phyloP scores from a whole-genome alignment of 2,329 filamentous ascomycete genomes.

The Fusarium tupiense region DNA sequence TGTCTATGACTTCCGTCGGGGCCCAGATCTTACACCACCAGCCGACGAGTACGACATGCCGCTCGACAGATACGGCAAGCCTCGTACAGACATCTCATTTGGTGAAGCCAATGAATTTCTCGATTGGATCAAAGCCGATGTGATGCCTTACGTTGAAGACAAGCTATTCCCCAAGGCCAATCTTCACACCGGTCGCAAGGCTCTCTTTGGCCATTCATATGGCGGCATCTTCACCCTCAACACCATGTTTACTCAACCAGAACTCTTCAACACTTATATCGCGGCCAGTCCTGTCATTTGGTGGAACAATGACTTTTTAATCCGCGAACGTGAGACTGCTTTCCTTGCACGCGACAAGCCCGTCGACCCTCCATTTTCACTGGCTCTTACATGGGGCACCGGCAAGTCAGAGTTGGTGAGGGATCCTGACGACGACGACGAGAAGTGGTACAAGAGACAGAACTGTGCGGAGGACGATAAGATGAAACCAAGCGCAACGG shows the following conservation, averaged over 20 bases:
- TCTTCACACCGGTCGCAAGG: slow-evolving; percentile 51
- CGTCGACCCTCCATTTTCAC: slow-evolving; percentile 39
- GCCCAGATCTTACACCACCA: slow-evolving; percentile 46
- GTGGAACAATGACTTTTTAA: slow-evolving; percentile 57
- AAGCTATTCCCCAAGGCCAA: slow-evolving; percentile 40
- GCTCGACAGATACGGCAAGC: slow-evolving; percentile 37
- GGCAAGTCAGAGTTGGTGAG: slow-evolving; percentile 45
- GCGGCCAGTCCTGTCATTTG: slow-evolving; percentile 58
- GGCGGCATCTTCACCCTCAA: slow-evolving; percentile 60
- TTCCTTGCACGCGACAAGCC: slow-evolving; percentile 37
- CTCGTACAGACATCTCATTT: slow-evolving; percentile 40
- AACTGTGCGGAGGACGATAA: slow-evolving; percentile 38
- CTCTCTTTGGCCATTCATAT: slow-evolving; percentile 60
- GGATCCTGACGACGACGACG: slow-evolving; percentile 42
- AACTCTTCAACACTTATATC: slow-evolving; percentile 56
- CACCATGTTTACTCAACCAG: slow-evolving; percentile 52
- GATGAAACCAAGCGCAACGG: slow-evolving; percentile 34
- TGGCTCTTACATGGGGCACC: slow-evolving; percentile 48
- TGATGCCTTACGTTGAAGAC: slow-evolving; percentile 48
- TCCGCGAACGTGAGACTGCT: slow-evolving; percentile 43
- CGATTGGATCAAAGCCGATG: slow-evolving; percentile 52
- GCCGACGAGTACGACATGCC: slow-evolving; percentile 41
- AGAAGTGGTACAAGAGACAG: slow-evolving; percentile 44
- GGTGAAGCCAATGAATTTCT: slow-evolving; percentile 59
- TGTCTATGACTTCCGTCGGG: slow-evolving; percentile 45